Conservation (phyloP, 768 basidiomycete genomes). For the Clitopilus passeckerianus region DNA sequence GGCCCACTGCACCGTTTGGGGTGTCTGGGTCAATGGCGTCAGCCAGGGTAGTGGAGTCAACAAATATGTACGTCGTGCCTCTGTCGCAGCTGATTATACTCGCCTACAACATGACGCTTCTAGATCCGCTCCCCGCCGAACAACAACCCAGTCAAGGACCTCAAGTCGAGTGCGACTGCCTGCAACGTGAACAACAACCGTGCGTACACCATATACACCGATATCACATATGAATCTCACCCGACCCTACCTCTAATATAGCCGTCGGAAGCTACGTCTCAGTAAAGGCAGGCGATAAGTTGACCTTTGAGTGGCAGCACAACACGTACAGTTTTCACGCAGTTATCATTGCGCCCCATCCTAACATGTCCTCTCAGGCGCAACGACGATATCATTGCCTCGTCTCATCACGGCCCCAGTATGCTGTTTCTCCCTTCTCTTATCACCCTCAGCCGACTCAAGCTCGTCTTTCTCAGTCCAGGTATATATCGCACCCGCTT, state of each 20-base stretch:
- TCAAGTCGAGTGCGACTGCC: slow-evolving; percentile 21
- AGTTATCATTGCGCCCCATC: neutral
- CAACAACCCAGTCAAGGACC: slow-evolving; percentile 30
- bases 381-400: slow-evolving; percentile 29
- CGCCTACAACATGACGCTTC: neutral
- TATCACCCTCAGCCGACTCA: neutral
- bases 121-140: slow-evolving; percentile 31
- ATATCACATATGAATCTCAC: neutral
- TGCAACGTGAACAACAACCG: slow-evolving; percentile 29
- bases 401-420: slow-evolving; percentile 29
- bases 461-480: slow-evolving; percentile 14
- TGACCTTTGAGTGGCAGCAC: slow-evolving; percentile 32
- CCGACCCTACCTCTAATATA: slow-evolving; percentile 2
- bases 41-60: slow-evolving; percentile 29
- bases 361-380: slow-evolving; percentile 15
- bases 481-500: slow-evolving; percentile 25
- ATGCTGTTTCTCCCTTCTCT: neutral
- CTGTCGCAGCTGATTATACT: neutral
- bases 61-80: slow-evolving; percentile 17
- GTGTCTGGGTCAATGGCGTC: slow-evolving; percentile 31
- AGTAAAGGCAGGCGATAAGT: slow-evolving; percentile 24
- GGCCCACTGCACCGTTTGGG: slow-evolving; percentile 29
- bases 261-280: slow-evolving; percentile 22
- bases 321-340: slow-evolving; percentile 14
- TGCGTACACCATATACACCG: slow-evolving; percentile 2